Percentiles rank a stretch among this genome's conserved stretches.
Conservation (phyloP, 441 rosid genomes). For the Hura crepitans region DNA sequence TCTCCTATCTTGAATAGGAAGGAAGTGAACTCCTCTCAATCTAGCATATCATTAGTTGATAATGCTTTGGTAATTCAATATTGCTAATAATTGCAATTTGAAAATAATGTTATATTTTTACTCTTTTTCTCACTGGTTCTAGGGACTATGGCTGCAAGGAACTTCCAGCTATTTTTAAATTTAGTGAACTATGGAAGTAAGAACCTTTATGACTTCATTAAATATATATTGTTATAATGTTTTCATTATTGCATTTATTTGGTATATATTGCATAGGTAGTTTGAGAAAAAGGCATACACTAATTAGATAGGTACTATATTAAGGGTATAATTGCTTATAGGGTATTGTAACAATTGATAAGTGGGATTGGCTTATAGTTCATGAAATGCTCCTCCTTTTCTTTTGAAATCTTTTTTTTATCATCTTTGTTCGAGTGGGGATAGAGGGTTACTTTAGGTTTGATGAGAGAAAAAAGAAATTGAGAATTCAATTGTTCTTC, state of each 20-base stretch:
- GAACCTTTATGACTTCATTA: slow-evolving; percentile 8
- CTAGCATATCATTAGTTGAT: slow-evolving; percentile 35
- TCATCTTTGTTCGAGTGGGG: neutral
- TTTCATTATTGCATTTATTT: neutral
- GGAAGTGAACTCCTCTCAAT: slow-evolving; percentile 39
- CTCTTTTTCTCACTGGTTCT: neutral
- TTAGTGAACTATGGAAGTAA: slow-evolving; percentile 55
- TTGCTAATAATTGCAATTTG: neutral
- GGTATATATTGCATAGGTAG: neutral
- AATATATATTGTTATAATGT: too few relatives aligned
- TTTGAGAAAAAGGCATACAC: neutral
- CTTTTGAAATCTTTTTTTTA: neutral
- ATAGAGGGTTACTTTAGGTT: neutral
- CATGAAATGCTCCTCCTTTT: neutral
- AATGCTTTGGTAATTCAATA: slow-evolving; percentile 47
- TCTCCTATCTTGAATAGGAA: slow-evolving; percentile 36
- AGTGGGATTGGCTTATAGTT: neutral
- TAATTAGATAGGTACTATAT: neutral
- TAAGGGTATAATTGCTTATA: neutral
- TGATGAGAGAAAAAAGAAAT: neutral
- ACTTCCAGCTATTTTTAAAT: slow-evolving; percentile 31
- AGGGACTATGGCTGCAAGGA: slow-evolving; percentile 32
- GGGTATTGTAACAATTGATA: neutral
- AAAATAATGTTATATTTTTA: neutral
- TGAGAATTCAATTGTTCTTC: neutral